A percentile compares a stretch with the other conserved stretches of the same genome.
Evolutionary conservation across 2,329 filamentous ascomycete species (phyloP).

Genomic region (Bretziella fagacearum): DNA sequence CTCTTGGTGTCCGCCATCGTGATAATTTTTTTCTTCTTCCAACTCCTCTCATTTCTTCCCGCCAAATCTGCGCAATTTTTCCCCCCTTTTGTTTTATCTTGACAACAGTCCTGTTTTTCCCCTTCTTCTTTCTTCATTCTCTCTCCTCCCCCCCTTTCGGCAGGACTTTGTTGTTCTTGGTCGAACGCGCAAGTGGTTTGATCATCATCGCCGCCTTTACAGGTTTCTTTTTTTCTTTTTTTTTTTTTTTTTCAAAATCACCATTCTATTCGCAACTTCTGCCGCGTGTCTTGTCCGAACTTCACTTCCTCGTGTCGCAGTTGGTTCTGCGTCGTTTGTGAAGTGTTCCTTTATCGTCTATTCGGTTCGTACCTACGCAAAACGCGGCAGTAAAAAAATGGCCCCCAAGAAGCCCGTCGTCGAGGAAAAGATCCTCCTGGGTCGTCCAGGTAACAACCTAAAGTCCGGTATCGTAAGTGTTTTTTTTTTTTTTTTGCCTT

Average conservation of each 20-base stretch:
- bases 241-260: conserved; percentile 6
- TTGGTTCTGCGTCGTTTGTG: conserved; percentile 45
- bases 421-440: conserved; percentile 92
- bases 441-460: conserved; percentile 89
- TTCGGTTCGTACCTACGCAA: conserved; percentile 40
- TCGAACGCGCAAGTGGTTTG: conserved; percentile 11
- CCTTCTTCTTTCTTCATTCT: conserved; percentile 7
- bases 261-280: conserved; percentile 20
- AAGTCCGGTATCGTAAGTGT: conserved; percentile 91
- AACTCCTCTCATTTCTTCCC: conserved; percentile 8
- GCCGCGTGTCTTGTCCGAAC: conserved; percentile 40
- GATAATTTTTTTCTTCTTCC: conserved; percentile 17
- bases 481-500: not conserved
- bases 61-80: not conserved
- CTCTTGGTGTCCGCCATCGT: conserved; percentile 1
- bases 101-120: conserved; percentile 5
- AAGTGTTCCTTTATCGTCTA: conserved; percentile 17
- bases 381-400: conserved; percentile 51
- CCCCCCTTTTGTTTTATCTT: conserved; percentile 11
- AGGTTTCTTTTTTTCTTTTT: not conserved
- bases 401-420: conserved; percentile 82
- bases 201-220: not conserved
- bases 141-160: conserved; percentile 9
- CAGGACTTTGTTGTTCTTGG: conserved; percentile 15
- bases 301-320: conserved; percentile 40